Evolutionary conservation across 768 basidiomycete species (phyloP).

Genomic region (Lepiota venenata): DNA sequence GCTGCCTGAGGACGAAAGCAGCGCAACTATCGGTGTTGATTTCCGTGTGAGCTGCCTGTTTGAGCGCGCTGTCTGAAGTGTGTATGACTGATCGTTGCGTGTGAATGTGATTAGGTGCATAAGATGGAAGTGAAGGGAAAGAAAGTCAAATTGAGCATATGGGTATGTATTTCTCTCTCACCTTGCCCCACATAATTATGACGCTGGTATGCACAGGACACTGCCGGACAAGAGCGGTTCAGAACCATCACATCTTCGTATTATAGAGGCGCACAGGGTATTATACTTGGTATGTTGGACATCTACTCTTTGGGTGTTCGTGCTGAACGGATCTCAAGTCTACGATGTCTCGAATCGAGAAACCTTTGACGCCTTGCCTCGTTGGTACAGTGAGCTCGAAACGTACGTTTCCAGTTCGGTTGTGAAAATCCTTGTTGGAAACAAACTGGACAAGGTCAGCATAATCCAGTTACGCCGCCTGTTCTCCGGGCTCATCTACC

Average conservation of each 20-base stretch:
- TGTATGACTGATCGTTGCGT: neutral
- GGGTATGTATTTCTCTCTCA: constrained; percentile 53
- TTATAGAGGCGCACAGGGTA: constrained; percentile 85
- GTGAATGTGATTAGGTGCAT: constrained; percentile 56
- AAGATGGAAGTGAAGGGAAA: constrained; percentile 83
- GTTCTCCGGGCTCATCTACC: neutral
- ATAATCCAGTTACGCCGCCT: neutral
- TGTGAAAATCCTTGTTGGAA: constrained; percentile 92
- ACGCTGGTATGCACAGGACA: constrained; percentile 55
- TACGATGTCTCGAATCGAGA: constrained; percentile 94
- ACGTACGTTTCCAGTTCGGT: constrained; percentile 86
- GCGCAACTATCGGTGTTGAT: constrained; percentile 83
- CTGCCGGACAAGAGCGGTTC: constrained; percentile 96
- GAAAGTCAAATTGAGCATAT: constrained; percentile 92
- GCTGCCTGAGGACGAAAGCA: constrained; percentile 87
- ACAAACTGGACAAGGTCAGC: constrained; percentile 82
- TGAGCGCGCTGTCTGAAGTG: neutral
- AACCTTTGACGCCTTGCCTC: constrained; percentile 90
- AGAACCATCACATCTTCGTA: constrained; percentile 94
- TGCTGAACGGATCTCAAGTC: constrained; percentile 42
- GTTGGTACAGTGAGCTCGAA: constrained; percentile 92
- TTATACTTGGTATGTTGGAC: constrained; percentile 58
- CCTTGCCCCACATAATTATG: neutral
- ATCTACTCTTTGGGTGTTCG: neutral
- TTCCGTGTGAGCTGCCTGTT: constrained; percentile 57